These are phyloP conservation scores for Crithidia sp. DNA, from an alignment of 208 protist species.

Conservation along the genomic window DNA sequence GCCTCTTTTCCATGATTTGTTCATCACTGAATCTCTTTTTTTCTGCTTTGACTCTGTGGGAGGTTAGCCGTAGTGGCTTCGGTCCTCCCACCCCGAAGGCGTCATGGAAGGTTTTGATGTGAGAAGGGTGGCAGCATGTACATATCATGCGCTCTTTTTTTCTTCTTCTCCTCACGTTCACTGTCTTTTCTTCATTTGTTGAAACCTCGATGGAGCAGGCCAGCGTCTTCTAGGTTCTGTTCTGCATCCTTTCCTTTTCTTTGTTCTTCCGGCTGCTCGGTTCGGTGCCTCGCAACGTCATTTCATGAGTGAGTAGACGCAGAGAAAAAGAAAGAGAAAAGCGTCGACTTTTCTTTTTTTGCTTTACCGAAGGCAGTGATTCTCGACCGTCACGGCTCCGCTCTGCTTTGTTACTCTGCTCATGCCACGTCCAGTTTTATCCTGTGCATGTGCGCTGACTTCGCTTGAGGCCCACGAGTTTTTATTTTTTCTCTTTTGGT, in stretches of 20 bases:
- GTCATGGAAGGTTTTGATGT: too few relatives aligned
- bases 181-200: not conserved
- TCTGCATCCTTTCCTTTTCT: not conserved
- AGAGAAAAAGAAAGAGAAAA: not conserved
- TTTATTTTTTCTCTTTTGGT: not conserved
- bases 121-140: not conserved
- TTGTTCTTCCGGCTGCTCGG: conserved; percentile 15
- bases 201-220: not conserved
- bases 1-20: not conserved
- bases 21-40: too few relatives aligned
- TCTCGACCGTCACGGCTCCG: not conserved
- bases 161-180: not conserved
- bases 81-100: too few relatives aligned
- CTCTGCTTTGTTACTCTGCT: conserved; percentile 9
- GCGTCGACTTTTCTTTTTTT: conserved; percentile 4
- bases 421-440: too few relatives aligned
- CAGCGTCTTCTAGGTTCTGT: not conserved
- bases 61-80: too few relatives aligned
- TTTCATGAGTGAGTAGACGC: not conserved
- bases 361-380: not conserved
- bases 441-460: not conserved
- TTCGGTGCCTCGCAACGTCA: conserved; percentile 12
- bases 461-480: conserved; percentile 21
- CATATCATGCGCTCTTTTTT: not conserved
- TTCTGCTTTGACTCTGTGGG: too few relatives aligned